phyloP scores from a whole-genome alignment of 2,329 filamentous ascomycete species.

The Epichloe sibirici region DNA sequence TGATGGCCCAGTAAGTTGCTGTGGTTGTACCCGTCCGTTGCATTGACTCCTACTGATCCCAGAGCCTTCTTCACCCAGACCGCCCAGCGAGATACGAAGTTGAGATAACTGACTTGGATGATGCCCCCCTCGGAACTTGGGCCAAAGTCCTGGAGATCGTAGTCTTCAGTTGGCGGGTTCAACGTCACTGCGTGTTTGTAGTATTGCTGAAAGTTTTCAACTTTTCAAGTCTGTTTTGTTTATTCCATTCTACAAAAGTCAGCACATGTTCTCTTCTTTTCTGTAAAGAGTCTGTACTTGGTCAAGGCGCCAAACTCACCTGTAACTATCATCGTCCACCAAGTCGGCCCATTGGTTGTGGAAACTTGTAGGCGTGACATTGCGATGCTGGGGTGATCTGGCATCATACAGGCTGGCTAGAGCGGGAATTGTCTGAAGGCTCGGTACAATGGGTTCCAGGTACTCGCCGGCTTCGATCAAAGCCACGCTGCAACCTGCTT shows the following conservation, averaged over 20 bases:
- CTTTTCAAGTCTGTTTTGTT: neutral
- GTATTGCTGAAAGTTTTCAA: neutral
- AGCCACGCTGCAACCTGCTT: neutral
- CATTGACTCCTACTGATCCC: neutral
- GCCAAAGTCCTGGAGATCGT: neutral
- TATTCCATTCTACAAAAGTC: too few relatives aligned
- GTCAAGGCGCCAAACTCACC: neutral
- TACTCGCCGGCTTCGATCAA: neutral
- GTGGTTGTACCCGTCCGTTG: neutral
- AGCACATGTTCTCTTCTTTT: neutral
- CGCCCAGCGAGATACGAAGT: neutral
- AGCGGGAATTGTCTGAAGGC: neutral
- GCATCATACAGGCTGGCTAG: neutral
- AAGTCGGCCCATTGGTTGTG: neutral
- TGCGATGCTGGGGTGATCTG: neutral
- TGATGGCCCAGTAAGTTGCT: neutral
- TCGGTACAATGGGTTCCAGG: neutral
- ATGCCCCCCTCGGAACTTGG: neutral
- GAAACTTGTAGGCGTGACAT: neutral
- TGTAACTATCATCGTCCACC: neutral
- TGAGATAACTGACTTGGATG: neutral
- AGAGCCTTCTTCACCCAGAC: neutral
- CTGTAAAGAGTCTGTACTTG: neutral
- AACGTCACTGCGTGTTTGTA: neutral
- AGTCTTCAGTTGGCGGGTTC: neutral